Evolutionary conservation across 1,139 yeast species (phyloP).

Genomic region (Candida sp.): DNA sequence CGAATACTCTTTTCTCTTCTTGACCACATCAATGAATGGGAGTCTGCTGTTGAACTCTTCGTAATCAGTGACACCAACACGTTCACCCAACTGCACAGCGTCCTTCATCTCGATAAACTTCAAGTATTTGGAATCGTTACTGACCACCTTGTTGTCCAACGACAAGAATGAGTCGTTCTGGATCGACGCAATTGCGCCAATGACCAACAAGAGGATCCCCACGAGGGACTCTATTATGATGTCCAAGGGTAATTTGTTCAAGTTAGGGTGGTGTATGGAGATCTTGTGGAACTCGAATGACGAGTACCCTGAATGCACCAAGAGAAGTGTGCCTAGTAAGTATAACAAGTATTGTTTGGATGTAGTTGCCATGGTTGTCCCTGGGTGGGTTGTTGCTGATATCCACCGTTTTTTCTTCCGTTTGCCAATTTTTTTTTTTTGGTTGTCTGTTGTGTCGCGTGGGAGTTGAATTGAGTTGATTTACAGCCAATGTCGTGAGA

Average conservation of each 20-base stretch:
- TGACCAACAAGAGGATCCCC: slow-evolving; percentile 41
- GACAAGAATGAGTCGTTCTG: slow-evolving; percentile 26
- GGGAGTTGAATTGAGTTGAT: not conserved
- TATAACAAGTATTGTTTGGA: slow-evolving; percentile 18
- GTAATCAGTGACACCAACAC: slow-evolving; percentile 47
- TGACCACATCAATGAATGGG: slow-evolving; percentile 46
- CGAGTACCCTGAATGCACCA: slow-evolving; percentile 55
- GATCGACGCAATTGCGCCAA: slow-evolving; percentile 36
- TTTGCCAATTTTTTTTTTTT: not conserved
- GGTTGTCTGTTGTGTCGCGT: too few relatives aligned
- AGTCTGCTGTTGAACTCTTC: slow-evolving; percentile 46
- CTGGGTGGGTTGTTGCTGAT: not conserved
- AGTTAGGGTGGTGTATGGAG: slow-evolving; percentile 15
- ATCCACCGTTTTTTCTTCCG: not conserved
- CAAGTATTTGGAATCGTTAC: slow-evolving; percentile 32
- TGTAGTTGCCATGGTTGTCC: not conserved
- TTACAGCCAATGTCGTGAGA: not conserved
- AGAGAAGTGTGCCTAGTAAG: slow-evolving; percentile 34
- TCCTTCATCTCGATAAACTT: slow-evolving; percentile 51
- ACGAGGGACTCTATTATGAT: slow-evolving; percentile 44
- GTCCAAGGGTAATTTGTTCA: slow-evolving; percentile 32
- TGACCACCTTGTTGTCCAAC: slow-evolving; percentile 22
- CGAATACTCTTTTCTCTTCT: slow-evolving; percentile 43
- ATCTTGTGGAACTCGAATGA: slow-evolving; percentile 52
- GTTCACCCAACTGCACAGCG: slow-evolving; percentile 48